Evolutionary conservation across 805 yeast species (phyloP).

Genomic region (Blastobotrys americana): DNA sequence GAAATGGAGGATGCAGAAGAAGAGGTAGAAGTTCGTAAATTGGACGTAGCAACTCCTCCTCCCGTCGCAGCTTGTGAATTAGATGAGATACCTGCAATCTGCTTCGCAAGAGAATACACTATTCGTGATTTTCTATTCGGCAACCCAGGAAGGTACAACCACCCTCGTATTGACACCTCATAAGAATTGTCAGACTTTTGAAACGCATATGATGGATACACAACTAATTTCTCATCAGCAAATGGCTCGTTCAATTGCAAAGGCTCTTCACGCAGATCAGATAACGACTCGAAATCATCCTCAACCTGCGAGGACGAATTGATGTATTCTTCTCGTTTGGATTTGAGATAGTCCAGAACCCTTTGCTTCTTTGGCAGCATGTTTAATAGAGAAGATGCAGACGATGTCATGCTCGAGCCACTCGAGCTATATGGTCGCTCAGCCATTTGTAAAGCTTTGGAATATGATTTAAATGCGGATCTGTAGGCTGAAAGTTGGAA

Average conservation of each 20-base stretch:
- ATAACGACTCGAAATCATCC: slow-evolving; percentile 4
- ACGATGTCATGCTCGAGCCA: too few species aligned
- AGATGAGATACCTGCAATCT: slow-evolving; percentile 41
- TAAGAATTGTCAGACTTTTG: slow-evolving; percentile 31
- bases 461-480: background rate
- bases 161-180: slow-evolving; percentile 63
- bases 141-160: slow-evolving; percentile 61
- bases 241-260: slow-evolving; percentile 16
- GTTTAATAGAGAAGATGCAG: slow-evolving; percentile 2
- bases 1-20: background rate
- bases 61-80: background rate
- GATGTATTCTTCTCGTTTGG: slow-evolving; percentile 14
- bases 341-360: slow-evolving; percentile 15
- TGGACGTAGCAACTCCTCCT: background rate
- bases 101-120: slow-evolving; percentile 60
- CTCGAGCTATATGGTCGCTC: too few species aligned
- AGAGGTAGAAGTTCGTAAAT: background rate
- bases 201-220: slow-evolving; percentile 53
- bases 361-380: slow-evolving; percentile 8
- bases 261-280: background rate
- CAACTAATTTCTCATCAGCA: slow-evolving; percentile 49
- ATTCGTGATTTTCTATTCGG: slow-evolving; percentile 65
- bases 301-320: slow-evolving; percentile 5
- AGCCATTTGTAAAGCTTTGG: background rate
- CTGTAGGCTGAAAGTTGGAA: background rate